These are phyloP conservation scores for Bacidia rubella DNA, from an alignment of 495 filamentous ascomycete species.

Conservation along the genomic window DNA sequence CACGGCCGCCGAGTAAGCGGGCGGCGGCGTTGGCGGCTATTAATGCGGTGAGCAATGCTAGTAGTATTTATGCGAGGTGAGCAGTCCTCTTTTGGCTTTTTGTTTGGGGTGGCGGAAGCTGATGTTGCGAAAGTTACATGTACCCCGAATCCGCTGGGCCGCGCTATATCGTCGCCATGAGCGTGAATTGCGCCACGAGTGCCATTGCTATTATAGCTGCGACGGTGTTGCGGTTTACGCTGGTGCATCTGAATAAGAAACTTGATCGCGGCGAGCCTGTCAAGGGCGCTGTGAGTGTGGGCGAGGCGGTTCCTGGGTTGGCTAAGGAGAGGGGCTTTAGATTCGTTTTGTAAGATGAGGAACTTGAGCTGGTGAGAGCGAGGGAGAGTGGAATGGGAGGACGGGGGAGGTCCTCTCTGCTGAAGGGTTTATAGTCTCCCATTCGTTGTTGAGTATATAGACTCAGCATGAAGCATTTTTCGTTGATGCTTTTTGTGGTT, in stretches of 20 bases:
- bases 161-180: constrained; percentile 50
- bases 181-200: constrained; percentile 56
- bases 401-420: too few species aligned
- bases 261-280: constrained; percentile 42
- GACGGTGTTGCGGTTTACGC: constrained; percentile 47
- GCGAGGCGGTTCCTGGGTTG: constrained; percentile 33
- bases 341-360: constrained; percentile 35
- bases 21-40: constrained; percentile 70
- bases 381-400: background rate
- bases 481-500: too few species aligned
- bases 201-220: constrained; percentile 54
- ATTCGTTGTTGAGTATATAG: too few species aligned
- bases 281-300: constrained; percentile 25
- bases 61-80: constrained; percentile 64
- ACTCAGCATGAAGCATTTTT: too few species aligned
- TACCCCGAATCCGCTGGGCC: constrained; percentile 41
- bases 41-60: constrained; percentile 65
- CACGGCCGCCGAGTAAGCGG: constrained; percentile 73
- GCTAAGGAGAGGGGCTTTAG: constrained; percentile 49
- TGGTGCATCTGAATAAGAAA: constrained; percentile 59
- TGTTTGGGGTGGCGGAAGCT: too few species aligned
- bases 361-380: background rate
- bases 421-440: too few species aligned
- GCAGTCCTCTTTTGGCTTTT: too few species aligned
- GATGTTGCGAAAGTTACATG: too few species aligned